These are phyloP conservation scores for Aspergillus sp. DNA, from an alignment of 2,329 filamentous ascomycete genomes.

Conservation along the genomic window DNA sequence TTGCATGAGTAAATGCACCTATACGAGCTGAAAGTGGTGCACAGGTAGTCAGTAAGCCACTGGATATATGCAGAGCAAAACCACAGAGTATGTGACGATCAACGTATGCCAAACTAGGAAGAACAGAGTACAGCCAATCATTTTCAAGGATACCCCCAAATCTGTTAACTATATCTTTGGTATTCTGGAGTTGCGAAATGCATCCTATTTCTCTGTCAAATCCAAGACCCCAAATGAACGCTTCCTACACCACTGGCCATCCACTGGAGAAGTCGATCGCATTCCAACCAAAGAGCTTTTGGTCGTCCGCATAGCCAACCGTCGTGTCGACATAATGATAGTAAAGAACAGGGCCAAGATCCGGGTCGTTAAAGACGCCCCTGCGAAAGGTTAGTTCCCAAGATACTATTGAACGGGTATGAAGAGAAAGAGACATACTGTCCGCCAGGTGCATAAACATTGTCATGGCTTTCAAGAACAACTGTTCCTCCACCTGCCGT, in stretches of 20 bases:
- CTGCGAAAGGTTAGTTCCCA: conserved; percentile 10
- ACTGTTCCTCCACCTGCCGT: conserved; percentile 53
- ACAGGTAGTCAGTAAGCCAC: too few relatives aligned
- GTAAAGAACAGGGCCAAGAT: conserved; percentile 51
- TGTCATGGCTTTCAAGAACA: conserved; percentile 54
- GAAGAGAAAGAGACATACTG: conserved; percentile 44
- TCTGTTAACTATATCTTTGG: too few relatives aligned
- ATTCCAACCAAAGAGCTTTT: conserved; percentile 41
- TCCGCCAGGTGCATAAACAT: conserved; percentile 60
- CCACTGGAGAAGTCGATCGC: conserved; percentile 31
- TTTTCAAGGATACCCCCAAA: too few relatives aligned
- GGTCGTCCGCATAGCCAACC: conserved; percentile 42
- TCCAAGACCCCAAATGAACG: neutral
- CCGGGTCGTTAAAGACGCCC: conserved; percentile 26
- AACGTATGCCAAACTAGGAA: too few relatives aligned
- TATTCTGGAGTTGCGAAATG: too few relatives aligned
- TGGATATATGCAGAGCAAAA: too few relatives aligned
- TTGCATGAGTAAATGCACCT: too few relatives aligned
- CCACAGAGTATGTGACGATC: too few relatives aligned
- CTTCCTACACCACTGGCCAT: conserved; percentile 32
- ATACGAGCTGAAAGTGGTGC: too few relatives aligned
- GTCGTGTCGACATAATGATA: conserved; percentile 55
- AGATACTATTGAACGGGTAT: neutral
- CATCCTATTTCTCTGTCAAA: neutral
- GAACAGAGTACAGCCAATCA: too few relatives aligned